These are phyloP conservation scores for Flagelloscypha sp. DNA, from an alignment of 768 basidiomycete species.

Conservation along the genomic window DNA sequence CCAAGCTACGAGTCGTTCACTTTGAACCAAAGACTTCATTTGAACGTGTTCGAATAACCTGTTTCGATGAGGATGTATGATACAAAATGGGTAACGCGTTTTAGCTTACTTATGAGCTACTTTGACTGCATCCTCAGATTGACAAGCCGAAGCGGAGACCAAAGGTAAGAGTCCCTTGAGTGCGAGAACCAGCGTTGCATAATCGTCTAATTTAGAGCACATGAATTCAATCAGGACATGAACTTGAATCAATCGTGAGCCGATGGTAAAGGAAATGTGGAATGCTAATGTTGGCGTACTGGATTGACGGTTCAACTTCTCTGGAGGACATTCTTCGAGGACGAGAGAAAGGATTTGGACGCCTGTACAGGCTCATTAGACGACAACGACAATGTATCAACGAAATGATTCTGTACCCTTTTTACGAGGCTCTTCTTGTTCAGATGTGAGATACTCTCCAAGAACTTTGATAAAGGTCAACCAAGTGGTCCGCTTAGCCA, in stretches of 20 bases:
- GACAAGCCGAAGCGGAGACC: no score
- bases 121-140: no score
- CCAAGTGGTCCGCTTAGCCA: slow-evolving; percentile 48
- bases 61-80: no score
- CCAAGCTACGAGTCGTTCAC: slow-evolving; percentile 75
- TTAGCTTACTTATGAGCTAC: no score
- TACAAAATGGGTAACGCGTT: no score
- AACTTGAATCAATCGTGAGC: slow-evolving; percentile 39
- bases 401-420: slow-evolving; percentile 55
- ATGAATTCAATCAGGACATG: slow-evolving; percentile 79
- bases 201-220: slow-evolving; percentile 79
- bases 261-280: slow-evolving; percentile 6
- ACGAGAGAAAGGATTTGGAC: slow-evolving; percentile 76
- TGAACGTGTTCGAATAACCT: slow-evolving; percentile 74
- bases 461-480: slow-evolving; percentile 79
- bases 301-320: slow-evolving; percentile 69
- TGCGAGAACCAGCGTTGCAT: slow-evolving; percentile 75
- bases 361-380: slow-evolving; percentile 41
- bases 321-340: slow-evolving; percentile 48
- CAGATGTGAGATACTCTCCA: slow-evolving; percentile 81
- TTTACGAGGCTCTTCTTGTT: slow-evolving; percentile 67
- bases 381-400: slow-evolving; percentile 4
- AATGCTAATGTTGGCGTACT: slow-evolving; percentile 42
- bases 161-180: slow-evolving; percentile 68
- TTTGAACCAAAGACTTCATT: slow-evolving; percentile 77